These are phyloP conservation scores for Pseudogymnoascus sp. DNA, from an alignment of 2,329 filamentous ascomycete genomes.

Conservation along the genomic window DNA sequence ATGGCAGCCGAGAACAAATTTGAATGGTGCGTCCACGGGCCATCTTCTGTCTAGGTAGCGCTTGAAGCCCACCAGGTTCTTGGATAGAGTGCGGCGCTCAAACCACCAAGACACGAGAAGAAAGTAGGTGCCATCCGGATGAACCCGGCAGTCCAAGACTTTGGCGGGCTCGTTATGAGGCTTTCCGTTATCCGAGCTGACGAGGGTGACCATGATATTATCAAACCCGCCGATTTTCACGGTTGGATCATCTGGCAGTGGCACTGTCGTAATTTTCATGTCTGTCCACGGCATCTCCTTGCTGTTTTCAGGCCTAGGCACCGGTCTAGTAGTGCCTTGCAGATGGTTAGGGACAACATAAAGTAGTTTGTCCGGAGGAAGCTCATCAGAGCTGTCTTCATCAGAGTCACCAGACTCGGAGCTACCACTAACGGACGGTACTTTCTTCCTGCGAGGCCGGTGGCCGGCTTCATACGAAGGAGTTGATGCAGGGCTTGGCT, in stretches of 20 bases:
- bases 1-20: constrained; percentile 2
- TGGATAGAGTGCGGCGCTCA: not conserved
- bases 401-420: not conserved
- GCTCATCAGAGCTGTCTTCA: not conserved
- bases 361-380: not conserved
- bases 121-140: not conserved
- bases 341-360: not conserved
- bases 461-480: not conserved
- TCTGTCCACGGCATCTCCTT: not conserved
- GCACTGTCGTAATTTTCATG: not conserved
- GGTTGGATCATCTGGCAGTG: not conserved
- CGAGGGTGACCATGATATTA: constrained; percentile 1
- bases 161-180: not conserved
- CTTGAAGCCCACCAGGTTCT: not conserved
- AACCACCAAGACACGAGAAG: constrained; percentile 2
- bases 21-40: not conserved
- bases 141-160: constrained; percentile 1
- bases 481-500: not conserved
- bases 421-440: not conserved
- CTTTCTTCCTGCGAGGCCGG: not conserved
- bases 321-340: not conserved
- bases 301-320: not conserved
- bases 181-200: not conserved
- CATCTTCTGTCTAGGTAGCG: not conserved
- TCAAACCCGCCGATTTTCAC: not conserved